Evolutionary conservation across 768 basidiomycete species (phyloP), one percentile per base, ranked within the genome.

Genomic region (Mycena leptocephala): DNA sequence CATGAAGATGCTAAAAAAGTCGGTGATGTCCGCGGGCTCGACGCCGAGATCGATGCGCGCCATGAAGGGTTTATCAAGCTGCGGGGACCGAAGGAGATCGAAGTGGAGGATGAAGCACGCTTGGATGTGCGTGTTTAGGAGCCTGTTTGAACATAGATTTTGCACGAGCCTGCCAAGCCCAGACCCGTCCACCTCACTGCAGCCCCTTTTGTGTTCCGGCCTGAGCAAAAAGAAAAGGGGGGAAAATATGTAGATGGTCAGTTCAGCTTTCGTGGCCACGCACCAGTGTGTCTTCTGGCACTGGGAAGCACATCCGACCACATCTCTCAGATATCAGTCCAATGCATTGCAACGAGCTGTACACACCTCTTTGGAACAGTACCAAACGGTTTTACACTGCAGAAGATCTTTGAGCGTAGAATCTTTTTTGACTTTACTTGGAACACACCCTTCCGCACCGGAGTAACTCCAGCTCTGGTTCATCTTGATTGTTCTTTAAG

Each of bases 301-400:
- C 74, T 75, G 14, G 26, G 18, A 67, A 11, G 16, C 7, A 33
- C 16, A 43, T 26, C 3, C 10, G n/a, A 43, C 41, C 7, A 39
- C 37, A 7, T 14, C 37, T 39, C 37, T 39, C 37, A 39, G 37
- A n/a, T n/a, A n/a, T n/a, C n/a, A n/a, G n/a, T n/a, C n/a, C n/a
- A n/a, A n/a, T n/a, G n/a, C n/a, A n/a, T n/a, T n/a, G n/a, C n/a
- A n/a, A n/a, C n/a, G n/a, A n/a, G n/a, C n/a, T 14, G 24, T 24
- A 10, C 72, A 9, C 33, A 75, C 74, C 59, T 75, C 74, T 30
- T 70, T 53, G 4, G 74, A 69, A 32, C 74, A 76, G 22, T 76
- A 76, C 61, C 55, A 70, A 1, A 53, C 69, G 1, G 20, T 33
- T 39, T 76, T 76, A 24, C 62, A 76, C 69, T 76, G 11, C 2